Base-by-base conservation (phyloP, 768 basidiomycete species). In the Russula dissimulans region DNA sequence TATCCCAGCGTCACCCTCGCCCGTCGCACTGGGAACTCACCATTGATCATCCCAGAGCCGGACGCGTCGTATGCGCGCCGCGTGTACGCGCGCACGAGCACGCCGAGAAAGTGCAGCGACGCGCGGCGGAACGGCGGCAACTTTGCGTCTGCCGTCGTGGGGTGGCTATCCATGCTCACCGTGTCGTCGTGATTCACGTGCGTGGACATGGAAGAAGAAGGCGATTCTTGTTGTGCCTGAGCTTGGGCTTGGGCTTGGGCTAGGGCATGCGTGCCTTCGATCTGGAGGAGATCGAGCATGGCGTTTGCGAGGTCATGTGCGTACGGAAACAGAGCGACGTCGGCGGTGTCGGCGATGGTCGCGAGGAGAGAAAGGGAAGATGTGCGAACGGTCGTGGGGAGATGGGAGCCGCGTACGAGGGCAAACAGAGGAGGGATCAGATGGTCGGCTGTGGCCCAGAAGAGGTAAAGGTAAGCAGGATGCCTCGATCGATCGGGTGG, bases 51-150 rank as follows among this genome's bases (percentile, higher is more conserved):
- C 22, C 22, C 22, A 3, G 43, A 18, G 7, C 34, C 12, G n/a
- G 60, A 50, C 12, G 34, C 39, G 5, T 29, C 14, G 60, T 87
- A 81, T 11, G 77, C 67, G 9, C 79, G 74, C n/a, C 71, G 72
- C 0, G 78, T 82, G 17, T 77, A 75, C 44, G 85, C 79, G n/a
- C 80, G 78, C n/a, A 92, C 70, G 36, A 93, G 74, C 9, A 86
- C 68, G 0, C 83, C 77, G 45, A 95, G 76, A 69, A 97, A 87
- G 66, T 94, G 85, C n/a, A 97, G 69, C 0, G 90, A 92, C 1
- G 91, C 86, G 44, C 95, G 86, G 36, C 95, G 82, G 4, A 97
- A 75, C 1, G 90, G 79, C 1, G 95, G 90, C 50, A 89, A 78
- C 69, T 85, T 90, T 0, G 87, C 63, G 65, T 85, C 75, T 3